Percentiles rank a stretch among this genome's conserved stretches.
phyloP scores from a whole-genome alignment of 2,329 filamentous ascomycete genomes.

The Immersiporthe knoxdaviesiana region DNA sequence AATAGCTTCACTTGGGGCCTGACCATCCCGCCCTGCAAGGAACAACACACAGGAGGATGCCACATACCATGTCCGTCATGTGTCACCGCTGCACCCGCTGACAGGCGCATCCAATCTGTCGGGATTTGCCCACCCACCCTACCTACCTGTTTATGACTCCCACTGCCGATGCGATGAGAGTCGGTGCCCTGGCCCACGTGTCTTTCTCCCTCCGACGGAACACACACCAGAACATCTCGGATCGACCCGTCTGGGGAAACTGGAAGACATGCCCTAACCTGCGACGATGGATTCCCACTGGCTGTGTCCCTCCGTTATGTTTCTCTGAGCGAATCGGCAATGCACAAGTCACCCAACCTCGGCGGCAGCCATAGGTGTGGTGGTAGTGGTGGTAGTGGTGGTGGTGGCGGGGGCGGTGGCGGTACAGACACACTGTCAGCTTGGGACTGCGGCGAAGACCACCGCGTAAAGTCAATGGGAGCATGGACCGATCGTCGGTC shows the following conservation, averaged over 20 bases:
- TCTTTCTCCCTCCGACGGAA: not conserved
- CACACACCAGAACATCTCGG: constrained; percentile 7
- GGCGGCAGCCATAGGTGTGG: not conserved
- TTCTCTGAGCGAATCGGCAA: not conserved
- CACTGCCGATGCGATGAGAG: constrained; percentile 20
- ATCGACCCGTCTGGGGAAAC: constrained; percentile 9
- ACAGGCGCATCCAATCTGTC: constrained; percentile 22
- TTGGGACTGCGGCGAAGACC: not conserved
- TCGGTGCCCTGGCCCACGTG: constrained; percentile 7
- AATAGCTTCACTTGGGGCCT: constrained; percentile 24
- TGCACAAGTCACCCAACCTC: not conserved
- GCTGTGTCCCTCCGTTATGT: not conserved
- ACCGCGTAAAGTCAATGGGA: too few relatives aligned
- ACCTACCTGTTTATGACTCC: constrained; percentile 11
- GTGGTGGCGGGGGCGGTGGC: not conserved
- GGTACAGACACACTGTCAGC: not conserved
- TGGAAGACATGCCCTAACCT: not conserved
- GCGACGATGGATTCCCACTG: not conserved
- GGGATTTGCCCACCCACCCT: constrained; percentile 21
- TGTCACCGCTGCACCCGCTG: constrained; percentile 23
- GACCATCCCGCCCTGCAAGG: constrained; percentile 26
- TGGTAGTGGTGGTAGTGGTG: not conserved
- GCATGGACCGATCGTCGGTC: too few relatives aligned
- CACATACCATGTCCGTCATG: constrained; percentile 26
- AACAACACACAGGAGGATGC: constrained; percentile 9